Evolutionary conservation across 164 flowering plant genomes (phyloP).

Genomic region (Tetracentron sinense): DNA sequence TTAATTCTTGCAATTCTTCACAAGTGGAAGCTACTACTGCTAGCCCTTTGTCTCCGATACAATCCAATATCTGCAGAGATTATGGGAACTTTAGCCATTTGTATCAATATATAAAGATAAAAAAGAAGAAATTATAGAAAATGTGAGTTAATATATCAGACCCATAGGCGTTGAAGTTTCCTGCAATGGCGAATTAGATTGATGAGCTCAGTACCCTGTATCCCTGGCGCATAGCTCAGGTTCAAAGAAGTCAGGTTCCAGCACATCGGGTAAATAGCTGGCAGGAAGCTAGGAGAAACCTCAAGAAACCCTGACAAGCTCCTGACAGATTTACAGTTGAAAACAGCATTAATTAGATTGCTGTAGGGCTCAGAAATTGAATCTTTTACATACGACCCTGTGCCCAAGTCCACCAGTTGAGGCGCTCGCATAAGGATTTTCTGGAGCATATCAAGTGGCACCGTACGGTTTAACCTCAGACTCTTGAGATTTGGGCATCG

Average conservation of each 20-base stretch:
- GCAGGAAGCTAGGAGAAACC: slow-evolving; percentile 47
- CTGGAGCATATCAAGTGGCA: slow-evolving; percentile 56
- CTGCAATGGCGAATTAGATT: slow-evolving; percentile 54
- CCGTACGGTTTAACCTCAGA: slow-evolving; percentile 59
- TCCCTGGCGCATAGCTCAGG: slow-evolving; percentile 73
- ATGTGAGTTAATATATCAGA: slow-evolving; percentile 23
- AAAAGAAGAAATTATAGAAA: neutral
- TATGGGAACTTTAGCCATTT: neutral
- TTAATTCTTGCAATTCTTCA: slow-evolving; percentile 69
- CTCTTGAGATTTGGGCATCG: slow-evolving; percentile 68
- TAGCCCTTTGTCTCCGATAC: slow-evolving; percentile 79
- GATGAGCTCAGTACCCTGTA: slow-evolving; percentile 45
- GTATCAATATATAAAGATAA: no score
- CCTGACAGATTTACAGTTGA: slow-evolving; percentile 49
- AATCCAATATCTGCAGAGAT: slow-evolving; percentile 64
- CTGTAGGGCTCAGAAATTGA: slow-evolving; percentile 39
- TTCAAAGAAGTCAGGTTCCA: slow-evolving; percentile 61
- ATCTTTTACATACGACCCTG: slow-evolving; percentile 54
- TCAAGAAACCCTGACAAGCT: slow-evolving; percentile 85
- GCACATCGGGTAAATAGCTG: slow-evolving; percentile 58
- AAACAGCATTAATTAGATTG: slow-evolving; percentile 33
- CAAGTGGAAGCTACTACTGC: slow-evolving; percentile 67
- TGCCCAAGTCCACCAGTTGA: slow-evolving; percentile 68
- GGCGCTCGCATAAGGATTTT: slow-evolving; percentile 62
- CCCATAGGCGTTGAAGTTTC: slow-evolving; percentile 83